phyloP scores from a whole-genome alignment of 495 filamentous ascomycete genomes.

The Penicillium diatomitis region DNA sequence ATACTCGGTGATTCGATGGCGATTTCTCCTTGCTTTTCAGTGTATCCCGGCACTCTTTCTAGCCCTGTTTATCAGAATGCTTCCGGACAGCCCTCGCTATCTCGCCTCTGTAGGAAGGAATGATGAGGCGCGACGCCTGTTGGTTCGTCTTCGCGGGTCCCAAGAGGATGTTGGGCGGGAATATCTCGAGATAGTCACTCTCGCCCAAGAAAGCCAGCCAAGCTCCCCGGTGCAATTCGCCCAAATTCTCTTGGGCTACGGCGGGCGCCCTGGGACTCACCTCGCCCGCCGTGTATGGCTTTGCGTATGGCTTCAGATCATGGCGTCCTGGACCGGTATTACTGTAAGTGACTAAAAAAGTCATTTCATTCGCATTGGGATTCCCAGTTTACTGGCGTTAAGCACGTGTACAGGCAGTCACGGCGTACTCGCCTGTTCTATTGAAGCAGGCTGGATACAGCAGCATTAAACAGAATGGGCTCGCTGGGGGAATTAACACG shows the following conservation, averaged over 20 bases:
- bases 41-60: conserved; percentile 45
- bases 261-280: conserved; percentile 22
- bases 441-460: conserved; percentile 36
- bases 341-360: conserved; percentile 20
- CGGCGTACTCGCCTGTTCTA: conserved; percentile 33
- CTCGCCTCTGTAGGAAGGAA: conserved; percentile 28
- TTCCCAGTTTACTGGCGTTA: neutral
- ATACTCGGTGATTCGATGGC: conserved; percentile 43
- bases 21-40: conserved; percentile 47
- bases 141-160: conserved; percentile 18
- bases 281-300: conserved; percentile 39
- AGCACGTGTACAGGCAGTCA: conserved; percentile 21
- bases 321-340: conserved; percentile 44
- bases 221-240: conserved; percentile 33
- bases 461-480: conserved; percentile 36
- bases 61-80: conserved; percentile 36
- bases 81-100: conserved; percentile 43
- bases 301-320: conserved; percentile 46
- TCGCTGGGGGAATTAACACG: conserved; percentile 45
- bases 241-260: conserved; percentile 23
- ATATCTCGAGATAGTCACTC: conserved; percentile 32
- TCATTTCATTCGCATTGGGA: neutral
- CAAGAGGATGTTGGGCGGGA: conserved; percentile 27
- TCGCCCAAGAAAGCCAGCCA: conserved; percentile 20
- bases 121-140: conserved; percentile 30